Evolutionary conservation across 495 filamentous ascomycete genomes (phyloP), one percentile per base, ranked within the genome.

Genomic region (Aspergillus coremiiformis): DNA sequence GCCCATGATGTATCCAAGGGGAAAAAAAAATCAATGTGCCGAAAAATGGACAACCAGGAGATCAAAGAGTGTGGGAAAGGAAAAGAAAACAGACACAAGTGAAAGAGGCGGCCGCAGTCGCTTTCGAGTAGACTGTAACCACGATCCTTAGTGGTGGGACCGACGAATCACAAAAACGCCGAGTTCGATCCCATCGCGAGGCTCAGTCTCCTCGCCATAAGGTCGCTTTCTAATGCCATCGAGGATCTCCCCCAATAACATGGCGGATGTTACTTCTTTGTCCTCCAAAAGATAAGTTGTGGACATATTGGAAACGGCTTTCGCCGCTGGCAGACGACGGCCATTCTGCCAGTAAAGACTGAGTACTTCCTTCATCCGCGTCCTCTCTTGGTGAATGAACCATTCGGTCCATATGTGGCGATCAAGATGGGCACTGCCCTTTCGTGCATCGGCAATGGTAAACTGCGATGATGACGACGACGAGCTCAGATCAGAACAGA

Each of bases 311-410:
- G 67, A 57, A 15, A 65, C 37, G 5, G 57, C 47, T 39, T 73
- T 74, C 50, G 57, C 62, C 6, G 65, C 60, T 10, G 74, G 70
- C 9, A 73, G 61, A 15, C 70, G 72, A 20, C 70, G 69, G 24
- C 73, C 70, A 29, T 77, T 79, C 45, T 78, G 70, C 61, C 78
- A 82, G 54, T 84, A 83, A 30, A 74, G 65, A 12, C 73, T 75
- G 29, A 87, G 77, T 0, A 79, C 68, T 24, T 79, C 76, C 49
- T 82, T 76, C 53, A 89, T 78, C 21, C 85, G 76, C n/a, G 74
- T 64, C 51, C 79, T 80, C 58, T 89, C 85, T 56, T 89, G 85
- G 52, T 85, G 80, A 27, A 80, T 78, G 71, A 78, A 88, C 85
- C 85, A 89, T 43, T 86, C 80, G 15, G 68, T 69, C 85, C 85